Percentiles rank a stretch among this genome's conserved stretches.
These are phyloP conservation scores for Pulveroboletus ravenelii DNA, from an alignment of 768 basidiomycete genomes.

Conservation along the genomic window DNA sequence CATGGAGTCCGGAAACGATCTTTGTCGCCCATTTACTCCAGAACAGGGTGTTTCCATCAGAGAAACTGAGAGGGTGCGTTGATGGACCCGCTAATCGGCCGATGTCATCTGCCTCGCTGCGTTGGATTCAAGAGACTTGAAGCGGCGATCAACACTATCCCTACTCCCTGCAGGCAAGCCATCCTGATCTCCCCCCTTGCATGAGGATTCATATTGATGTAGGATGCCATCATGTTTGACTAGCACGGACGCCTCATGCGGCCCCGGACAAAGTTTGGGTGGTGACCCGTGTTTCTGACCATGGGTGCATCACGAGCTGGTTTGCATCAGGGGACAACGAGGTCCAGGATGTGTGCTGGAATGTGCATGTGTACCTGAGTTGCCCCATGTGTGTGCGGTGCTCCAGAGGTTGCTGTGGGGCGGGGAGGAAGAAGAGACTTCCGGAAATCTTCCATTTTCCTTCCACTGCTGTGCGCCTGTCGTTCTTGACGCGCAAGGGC, in stretches of 20 bases:
- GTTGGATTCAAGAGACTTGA: not conserved
- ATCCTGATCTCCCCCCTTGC: not conserved
- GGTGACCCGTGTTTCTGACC: not conserved
- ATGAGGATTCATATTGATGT: not conserved
- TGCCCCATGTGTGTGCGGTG: not conserved
- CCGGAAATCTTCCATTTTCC: not conserved
- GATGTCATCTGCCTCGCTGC: not conserved
- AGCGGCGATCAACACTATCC: not conserved
- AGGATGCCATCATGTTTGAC: not conserved
- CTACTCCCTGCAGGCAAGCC: not conserved
- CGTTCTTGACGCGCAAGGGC: not conserved
- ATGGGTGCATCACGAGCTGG: not conserved
- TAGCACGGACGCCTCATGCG: slow-evolving; percentile 8
- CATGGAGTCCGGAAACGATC: not conserved
- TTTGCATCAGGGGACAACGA: not conserved
- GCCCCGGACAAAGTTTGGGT: not conserved
- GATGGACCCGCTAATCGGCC: not conserved
- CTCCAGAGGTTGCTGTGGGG: slow-evolving; percentile 4
- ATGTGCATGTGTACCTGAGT: slow-evolving; percentile 1
- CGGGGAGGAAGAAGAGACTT: not conserved
- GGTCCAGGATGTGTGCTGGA: not conserved
- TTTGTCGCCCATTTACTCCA: not conserved
- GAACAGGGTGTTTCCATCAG: not conserved
- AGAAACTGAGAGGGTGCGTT: no score
- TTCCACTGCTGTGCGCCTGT: not conserved